phyloP scores from a whole-genome alignment of 2,329 filamentous ascomycete genomes.

The Neonectria punicea region DNA sequence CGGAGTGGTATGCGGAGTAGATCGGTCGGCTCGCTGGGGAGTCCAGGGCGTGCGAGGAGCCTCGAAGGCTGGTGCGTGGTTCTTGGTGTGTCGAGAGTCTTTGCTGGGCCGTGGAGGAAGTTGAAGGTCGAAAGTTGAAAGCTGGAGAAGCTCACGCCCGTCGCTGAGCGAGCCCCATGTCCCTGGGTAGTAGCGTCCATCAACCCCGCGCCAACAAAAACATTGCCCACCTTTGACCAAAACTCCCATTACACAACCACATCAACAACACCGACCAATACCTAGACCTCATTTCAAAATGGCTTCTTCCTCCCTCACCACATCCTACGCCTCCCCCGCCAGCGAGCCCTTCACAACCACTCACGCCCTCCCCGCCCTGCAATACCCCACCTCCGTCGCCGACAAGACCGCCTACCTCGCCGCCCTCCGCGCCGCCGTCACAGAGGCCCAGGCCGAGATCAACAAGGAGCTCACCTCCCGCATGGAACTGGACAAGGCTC shows the following conservation, averaged over 20 bases:
- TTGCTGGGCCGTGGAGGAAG: not conserved
- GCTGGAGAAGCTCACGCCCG: not conserved
- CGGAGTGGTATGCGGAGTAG: not conserved
- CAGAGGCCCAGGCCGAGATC: constrained; percentile 70
- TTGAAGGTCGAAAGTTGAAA: not conserved
- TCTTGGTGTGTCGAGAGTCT: not conserved
- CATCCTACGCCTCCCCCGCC: constrained; percentile 64
- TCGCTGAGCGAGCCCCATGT: not conserved
- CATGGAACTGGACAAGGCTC: constrained; percentile 78
- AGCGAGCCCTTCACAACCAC: constrained; percentile 59
- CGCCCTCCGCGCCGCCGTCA: constrained; percentile 66
- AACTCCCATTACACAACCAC: constrained; percentile 1
- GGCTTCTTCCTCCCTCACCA: constrained; percentile 50
- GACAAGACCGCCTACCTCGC: constrained; percentile 70
- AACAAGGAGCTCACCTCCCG: constrained; percentile 77
- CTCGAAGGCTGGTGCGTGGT: not conserved
- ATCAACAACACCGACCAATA: not conserved
- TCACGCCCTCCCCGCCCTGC: constrained; percentile 49
- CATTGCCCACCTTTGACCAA: constrained; percentile 3
- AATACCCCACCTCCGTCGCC: constrained; percentile 49
- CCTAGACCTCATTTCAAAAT: constrained; percentile 11
- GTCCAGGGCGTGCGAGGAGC: not conserved
- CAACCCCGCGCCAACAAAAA: constrained; percentile 36
- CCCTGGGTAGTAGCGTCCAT: constrained; percentile 26
- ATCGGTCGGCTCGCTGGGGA: not conserved